These are phyloP conservation scores for Xylaria curta DNA, from an alignment of 495 filamentous ascomycete genomes.

Conservation along the genomic window DNA sequence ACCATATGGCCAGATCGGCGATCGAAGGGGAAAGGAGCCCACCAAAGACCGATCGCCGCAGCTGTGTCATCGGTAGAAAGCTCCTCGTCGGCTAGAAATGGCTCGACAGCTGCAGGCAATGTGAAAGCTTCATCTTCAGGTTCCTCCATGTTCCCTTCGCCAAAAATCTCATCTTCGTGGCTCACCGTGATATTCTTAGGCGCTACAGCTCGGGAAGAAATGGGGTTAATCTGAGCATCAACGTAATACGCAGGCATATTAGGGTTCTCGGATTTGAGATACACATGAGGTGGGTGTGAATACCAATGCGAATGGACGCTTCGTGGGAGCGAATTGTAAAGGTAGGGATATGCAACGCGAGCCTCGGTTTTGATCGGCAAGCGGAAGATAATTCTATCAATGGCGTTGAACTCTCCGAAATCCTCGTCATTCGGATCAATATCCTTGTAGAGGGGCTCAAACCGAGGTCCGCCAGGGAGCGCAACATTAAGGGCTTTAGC, in stretches of 20 bases:
- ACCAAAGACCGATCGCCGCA: constrained; percentile 94
- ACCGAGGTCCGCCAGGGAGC: constrained; percentile 94
- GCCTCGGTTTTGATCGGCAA: constrained; percentile 95
- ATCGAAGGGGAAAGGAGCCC: constrained; percentile 97
- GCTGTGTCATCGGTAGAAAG: constrained; percentile 90
- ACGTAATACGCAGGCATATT: constrained; percentile 97
- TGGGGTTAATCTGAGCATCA: constrained; percentile 96
- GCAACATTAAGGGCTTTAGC: constrained; percentile 98
- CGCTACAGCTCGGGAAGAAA: constrained; percentile 91
- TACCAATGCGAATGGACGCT: constrained; percentile 95
- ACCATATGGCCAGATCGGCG: constrained; percentile 97
- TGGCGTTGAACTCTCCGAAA: constrained; percentile 99
- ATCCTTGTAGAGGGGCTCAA: constrained; percentile 98
- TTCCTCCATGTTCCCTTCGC: constrained; percentile 81
- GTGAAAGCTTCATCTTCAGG: constrained; percentile 77
- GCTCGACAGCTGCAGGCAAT: constrained; percentile 79
- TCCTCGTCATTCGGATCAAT: constrained; percentile 99
- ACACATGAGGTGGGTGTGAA: constrained; percentile 91
- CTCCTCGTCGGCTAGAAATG: constrained; percentile 89
- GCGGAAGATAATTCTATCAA: constrained; percentile 98
- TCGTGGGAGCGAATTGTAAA: constrained; percentile 95
- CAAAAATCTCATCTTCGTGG: constrained; percentile 96
- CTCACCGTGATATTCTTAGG: constrained; percentile 93
- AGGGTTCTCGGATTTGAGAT: constrained; percentile 85
- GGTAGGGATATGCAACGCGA: constrained; percentile 88